Base-by-base conservation (phyloP, 2,329 filamentous ascomycete genomes). In the Dothistroma septosporum region DNA sequence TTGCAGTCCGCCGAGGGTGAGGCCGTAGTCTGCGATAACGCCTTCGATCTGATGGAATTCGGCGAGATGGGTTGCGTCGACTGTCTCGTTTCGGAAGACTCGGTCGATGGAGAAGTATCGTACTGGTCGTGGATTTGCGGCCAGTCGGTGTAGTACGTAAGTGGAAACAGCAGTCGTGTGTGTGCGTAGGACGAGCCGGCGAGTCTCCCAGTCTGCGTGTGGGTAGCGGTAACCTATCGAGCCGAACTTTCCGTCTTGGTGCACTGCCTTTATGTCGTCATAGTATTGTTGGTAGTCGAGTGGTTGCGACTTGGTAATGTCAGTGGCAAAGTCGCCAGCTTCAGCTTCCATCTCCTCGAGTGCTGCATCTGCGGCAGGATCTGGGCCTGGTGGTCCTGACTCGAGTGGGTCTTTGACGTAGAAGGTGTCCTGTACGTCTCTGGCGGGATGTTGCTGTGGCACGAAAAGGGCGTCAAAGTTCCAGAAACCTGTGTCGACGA, bases 11-110 rank as follows among this genome's bases (percentile, higher is more conserved):
- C 94, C 94, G 19, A 97, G 84, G 0, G 93, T 95, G 64, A 99
- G 82, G 37, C 89, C 89, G 75, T 96, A 97, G 78, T 99, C 94
- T 28, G 94, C 94, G 78, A 99, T 97, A 55, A 99, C 93, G 77
- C 94, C 94, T 78, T 99, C 94, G 35, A 97, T 91, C 75, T 99
- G 94, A 79, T 99, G 94, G 83, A 99, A 99, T 77, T 99, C 94
- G 44, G 92, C 92, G 72, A 99, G 78, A 81, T 99, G 94, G 9
- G 94, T 99, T 14, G 92, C 92, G 73, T 99, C 94, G 61, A 99
- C 92, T 2, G 91, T 91, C 78, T 99, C 94, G 77, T 99, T 99
- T 68, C 91, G 87, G 87, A 99, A 99, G 63, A 99, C 94, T 58
- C 94, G 87, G 78, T 99, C 94, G 74, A 99, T 99, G 64, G 91